These are phyloP conservation scores for Candida frijolesensis DNA, from an alignment of 1,139 yeast species.

Conservation along the genomic window DNA sequence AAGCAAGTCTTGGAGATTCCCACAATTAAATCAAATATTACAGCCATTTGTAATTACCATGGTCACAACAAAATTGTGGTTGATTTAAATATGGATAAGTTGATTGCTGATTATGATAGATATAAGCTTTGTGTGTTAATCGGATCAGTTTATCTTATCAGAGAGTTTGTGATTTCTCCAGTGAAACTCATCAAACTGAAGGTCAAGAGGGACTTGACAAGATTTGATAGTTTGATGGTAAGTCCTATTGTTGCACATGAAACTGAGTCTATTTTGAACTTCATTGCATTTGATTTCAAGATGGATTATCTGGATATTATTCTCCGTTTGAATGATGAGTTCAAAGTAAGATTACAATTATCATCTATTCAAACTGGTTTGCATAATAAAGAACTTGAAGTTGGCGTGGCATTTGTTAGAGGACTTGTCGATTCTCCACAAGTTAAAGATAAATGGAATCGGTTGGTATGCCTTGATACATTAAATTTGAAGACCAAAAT, in stretches of 20 bases:
- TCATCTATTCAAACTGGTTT: constrained; percentile 25
- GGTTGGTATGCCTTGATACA: constrained; percentile 49
- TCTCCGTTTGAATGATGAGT: constrained; percentile 45
- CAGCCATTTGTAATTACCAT: constrained; percentile 8
- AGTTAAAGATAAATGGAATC: constrained; percentile 48
- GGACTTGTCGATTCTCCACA: constrained; percentile 59
- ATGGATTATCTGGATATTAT: constrained; percentile 27
- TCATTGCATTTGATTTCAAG: constrained; percentile 20
- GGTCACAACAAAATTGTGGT: constrained; percentile 15
- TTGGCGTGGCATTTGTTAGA: constrained; percentile 42
- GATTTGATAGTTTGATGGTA: constrained; percentile 10
- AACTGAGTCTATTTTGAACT: constrained; percentile 12
- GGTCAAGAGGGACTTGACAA: constrained; percentile 21
- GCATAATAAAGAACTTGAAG: constrained; percentile 19
- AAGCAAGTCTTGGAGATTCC: constrained; percentile 13
- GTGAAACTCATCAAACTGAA: constrained; percentile 25
- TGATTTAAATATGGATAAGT: constrained; percentile 19
- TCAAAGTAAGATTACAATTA: constrained; percentile 51
- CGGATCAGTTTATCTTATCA: constrained; percentile 56
- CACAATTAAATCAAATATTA: constrained; percentile 6
- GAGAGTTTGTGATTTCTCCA: constrained; percentile 48
- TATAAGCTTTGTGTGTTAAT: constrained; percentile 53
- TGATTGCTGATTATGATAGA: constrained; percentile 44
- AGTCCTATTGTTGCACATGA: constrained; percentile 1
- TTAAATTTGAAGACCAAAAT: constrained; percentile 21